Base-by-base conservation (phyloP, 2,329 filamentous ascomycete genomes). In the Diaporthe destruens region DNA sequence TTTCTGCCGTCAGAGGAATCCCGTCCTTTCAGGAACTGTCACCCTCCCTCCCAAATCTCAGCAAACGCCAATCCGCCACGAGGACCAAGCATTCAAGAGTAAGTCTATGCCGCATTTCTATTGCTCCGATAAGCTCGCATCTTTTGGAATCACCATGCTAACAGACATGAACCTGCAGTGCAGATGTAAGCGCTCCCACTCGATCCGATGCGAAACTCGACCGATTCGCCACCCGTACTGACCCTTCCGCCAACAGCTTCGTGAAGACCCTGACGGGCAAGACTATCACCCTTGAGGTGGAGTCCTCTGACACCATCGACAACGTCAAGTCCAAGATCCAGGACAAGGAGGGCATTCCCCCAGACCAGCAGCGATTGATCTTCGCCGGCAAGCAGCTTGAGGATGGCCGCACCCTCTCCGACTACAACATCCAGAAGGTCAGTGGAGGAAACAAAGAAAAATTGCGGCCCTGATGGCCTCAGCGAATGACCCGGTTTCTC, bases 251-350 rank as follows among this genome's bases (percentile, higher is more conserved):
- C 70, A 77, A 79, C 87, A 97, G 94, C 92, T 98, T 98, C 93
- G 96, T 98, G 89, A 98, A 98, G 93, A 98, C 96, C 91, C 94
- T 98, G 84, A 98, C 96, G 91, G 96, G 96, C 88, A 98, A 98
- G 94, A 98, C 96, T 87, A 98, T 98, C 91, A 98, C 96, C 87
- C 93, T 98, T 82, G 96, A 98, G 93, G 95, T 98, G 85, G 96
- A 98, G 92, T 98, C 95, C 83, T 94, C 92, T 84, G 96, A 98
- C 88, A 98, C 96, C 82, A 98, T 98, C 89, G 96, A 98, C 92
- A 98, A 98, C 92, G 96, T 98, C 87, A 98, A 98, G 93, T 93
- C 92, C 89, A 98, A 98, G 93, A 98, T 98, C 87, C 96, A 98
- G 90, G 95, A 98, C 88, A 98, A 98, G 93, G 96, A 98, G 89